These are phyloP conservation scores for Crithidia brevicula DNA, from an alignment of 208 protist species.

Conservation along the genomic window DNA sequence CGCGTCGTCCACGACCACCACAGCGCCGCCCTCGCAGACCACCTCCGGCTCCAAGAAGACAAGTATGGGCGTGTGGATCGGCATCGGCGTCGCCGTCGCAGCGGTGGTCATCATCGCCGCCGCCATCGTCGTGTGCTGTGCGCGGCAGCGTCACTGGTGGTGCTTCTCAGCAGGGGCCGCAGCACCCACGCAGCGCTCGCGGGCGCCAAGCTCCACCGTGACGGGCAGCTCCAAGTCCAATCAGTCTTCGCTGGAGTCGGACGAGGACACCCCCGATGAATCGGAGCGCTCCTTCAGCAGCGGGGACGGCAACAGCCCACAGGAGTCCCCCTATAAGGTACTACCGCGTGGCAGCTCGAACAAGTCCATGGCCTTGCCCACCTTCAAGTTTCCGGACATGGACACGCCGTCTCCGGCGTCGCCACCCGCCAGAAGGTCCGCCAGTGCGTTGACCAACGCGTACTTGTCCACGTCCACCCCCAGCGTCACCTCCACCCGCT, in stretches of 20 bases:
- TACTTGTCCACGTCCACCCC: background rate
- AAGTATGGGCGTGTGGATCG: slow-evolving; percentile 7
- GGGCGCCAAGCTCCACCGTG: background rate
- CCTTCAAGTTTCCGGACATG: background rate
- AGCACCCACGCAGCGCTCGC: background rate
- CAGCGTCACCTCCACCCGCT: background rate
- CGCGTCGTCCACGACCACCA: background rate
- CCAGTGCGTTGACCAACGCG: background rate
- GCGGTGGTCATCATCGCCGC: slow-evolving; percentile 13
- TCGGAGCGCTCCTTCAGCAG: background rate
- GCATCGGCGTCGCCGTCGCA: slow-evolving; percentile 16
- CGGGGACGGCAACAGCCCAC: background rate
- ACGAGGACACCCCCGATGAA: background rate
- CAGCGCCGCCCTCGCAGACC: background rate
- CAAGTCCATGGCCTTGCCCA: slow-evolving; percentile 1
- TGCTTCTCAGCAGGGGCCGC: slow-evolving; percentile 6
- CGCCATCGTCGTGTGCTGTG: slow-evolving; percentile 1
- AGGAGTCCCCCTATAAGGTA: no score
- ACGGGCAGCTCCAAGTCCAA: slow-evolving; percentile 4
- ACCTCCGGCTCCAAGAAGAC: background rate
- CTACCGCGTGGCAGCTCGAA: background rate
- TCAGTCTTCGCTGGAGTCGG: slow-evolving; percentile 4
- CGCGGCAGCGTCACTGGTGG: slow-evolving; percentile 1
- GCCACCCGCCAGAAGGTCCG: background rate
- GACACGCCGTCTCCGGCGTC: background rate